Percentiles rank a stretch among this genome's conserved stretches.
Evolutionary conservation across 2,329 filamentous ascomycete species (phyloP).

Genomic region (Epichloe hybrida): DNA sequence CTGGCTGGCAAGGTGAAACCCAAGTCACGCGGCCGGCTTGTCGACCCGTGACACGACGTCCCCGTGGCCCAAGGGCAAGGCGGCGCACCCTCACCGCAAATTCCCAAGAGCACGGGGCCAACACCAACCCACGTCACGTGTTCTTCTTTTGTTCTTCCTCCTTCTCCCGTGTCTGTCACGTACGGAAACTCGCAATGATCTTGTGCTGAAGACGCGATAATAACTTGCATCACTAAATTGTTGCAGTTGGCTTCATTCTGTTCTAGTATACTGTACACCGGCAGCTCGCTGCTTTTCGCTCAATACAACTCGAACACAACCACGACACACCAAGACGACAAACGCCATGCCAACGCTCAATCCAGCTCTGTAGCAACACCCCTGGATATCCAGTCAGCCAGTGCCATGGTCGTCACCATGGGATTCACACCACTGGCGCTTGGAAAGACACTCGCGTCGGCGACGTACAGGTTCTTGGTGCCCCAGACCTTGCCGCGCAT

Average conservation of each 20-base stretch:
- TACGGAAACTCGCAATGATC: too few species aligned
- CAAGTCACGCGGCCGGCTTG: not conserved
- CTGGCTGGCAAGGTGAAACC: too few species aligned
- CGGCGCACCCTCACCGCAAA: not conserved
- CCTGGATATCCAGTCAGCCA: constrained; percentile 52
- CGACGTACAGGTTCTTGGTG: constrained; percentile 50
- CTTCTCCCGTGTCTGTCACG: too few species aligned
- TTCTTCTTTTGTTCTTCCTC: too few species aligned
- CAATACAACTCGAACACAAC: too few species aligned
- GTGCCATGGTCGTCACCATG: constrained; percentile 65
- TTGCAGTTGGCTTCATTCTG: too few species aligned
- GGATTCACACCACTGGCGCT: constrained; percentile 69
- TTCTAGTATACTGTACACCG: too few species aligned
- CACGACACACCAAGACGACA: too few species aligned
- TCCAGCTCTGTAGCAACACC: constrained; percentile 23
- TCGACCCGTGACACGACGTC: not conserved
- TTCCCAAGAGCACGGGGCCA: not conserved
- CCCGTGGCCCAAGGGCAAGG: not conserved
- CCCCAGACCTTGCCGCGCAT: constrained; percentile 50
- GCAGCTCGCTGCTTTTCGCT: too few species aligned
- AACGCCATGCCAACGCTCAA: not conserved
- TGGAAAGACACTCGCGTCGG: constrained; percentile 64
- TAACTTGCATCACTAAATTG: too few species aligned
- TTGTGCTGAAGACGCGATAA: too few species aligned
- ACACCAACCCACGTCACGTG: too few species aligned